Evolutionary conservation across 1,284 basidiomycete species (phyloP), one percentile per base, ranked within the genome.

Genomic region (Leccinum fallax): DNA sequence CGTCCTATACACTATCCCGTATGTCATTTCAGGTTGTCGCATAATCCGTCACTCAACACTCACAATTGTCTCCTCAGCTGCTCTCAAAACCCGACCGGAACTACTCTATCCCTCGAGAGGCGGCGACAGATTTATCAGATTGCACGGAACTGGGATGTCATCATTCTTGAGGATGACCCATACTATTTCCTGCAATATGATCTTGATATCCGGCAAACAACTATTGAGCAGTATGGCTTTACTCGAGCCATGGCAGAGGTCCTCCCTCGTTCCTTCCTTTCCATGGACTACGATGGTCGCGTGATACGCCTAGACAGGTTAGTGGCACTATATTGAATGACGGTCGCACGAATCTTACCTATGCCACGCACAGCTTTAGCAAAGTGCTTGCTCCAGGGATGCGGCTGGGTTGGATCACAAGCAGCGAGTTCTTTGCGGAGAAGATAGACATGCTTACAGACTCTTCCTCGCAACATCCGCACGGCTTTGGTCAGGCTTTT

Each of bases 41-140:
- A 24, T 51, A n/a, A 32, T 16, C 6, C 36, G 30, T 55, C 10
- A 26, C 40, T 24, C 49, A 53, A 15, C 2, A 59, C 57, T 64
- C 28, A 56, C 81, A 9, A 65, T 65, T 28, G 15, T 6, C 28
- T 46, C 1, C 30, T 51, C 32, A 74, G 72, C 9, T 74, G 72
- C 55, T 74, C 72, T 55, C 85, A 87, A 69, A 87, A 87, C 70
- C 85, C 85, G 0, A 84, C 83, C 0, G 86, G 86, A 48, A 67
- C 72, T 52, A 83, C 82, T 0, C 79, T 85, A 73, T 70, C 78
- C 48, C 74, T 75, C 5, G 76, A 83, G 63, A 79, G 85, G 61
- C 84, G 85, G 67, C 78, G 81, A 66, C 75, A 75, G 11, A 81
- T 87, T 54, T 87, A 87, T 71, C 78, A 79, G 16, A 76, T 87